Evolutionary conservation across 2,329 filamentous ascomycete species (phyloP).

Genomic region (Colletotrichum gigasporum): DNA sequence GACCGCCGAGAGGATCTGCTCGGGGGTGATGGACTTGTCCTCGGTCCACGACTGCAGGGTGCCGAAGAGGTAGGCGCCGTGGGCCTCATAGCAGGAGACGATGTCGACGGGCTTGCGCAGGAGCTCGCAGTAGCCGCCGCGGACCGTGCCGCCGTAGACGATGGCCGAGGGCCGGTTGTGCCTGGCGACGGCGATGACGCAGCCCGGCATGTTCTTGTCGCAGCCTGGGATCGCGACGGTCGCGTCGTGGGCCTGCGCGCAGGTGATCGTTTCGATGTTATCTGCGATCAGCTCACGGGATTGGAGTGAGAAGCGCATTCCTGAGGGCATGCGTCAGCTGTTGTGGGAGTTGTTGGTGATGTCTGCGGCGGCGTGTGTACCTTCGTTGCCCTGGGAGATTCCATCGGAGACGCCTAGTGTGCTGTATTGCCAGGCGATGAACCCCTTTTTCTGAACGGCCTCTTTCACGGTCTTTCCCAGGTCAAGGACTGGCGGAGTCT

Average conservation of each 20-base stretch:
- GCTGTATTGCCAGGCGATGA: slow-evolving; percentile 96
- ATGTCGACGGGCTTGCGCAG: slow-evolving; percentile 87
- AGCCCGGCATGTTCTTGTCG: slow-evolving; percentile 98
- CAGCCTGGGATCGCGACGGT: slow-evolving; percentile 94
- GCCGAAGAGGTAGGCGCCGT: slow-evolving; percentile 83
- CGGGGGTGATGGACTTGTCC: slow-evolving; percentile 79
- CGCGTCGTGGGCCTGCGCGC: slow-evolving; percentile 90
- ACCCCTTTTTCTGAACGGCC: slow-evolving; percentile 81
- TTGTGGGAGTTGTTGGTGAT: neutral
- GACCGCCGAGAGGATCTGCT: slow-evolving; percentile 65
- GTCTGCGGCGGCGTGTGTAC: slow-evolving; percentile 49
- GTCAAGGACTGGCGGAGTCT: slow-evolving; percentile 83
- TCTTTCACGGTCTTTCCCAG: slow-evolving; percentile 89
- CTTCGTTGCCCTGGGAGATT: slow-evolving; percentile 95
- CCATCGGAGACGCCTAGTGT: slow-evolving; percentile 89
- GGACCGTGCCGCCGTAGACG: slow-evolving; percentile 94
- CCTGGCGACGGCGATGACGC: slow-evolving; percentile 89
- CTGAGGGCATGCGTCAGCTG: slow-evolving; percentile 50
- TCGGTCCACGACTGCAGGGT: slow-evolving; percentile 68
- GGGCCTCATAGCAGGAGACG: slow-evolving; percentile 86
- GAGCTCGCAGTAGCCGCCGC: slow-evolving; percentile 81
- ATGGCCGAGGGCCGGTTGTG: slow-evolving; percentile 94
- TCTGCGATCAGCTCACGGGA: slow-evolving; percentile 93
- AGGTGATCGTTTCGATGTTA: slow-evolving; percentile 92
- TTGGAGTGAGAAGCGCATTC: slow-evolving; percentile 94